phyloP scores from a whole-genome alignment of 1,284 basidiomycete genomes.

The Cystobasidiaceae sp. region DNA sequence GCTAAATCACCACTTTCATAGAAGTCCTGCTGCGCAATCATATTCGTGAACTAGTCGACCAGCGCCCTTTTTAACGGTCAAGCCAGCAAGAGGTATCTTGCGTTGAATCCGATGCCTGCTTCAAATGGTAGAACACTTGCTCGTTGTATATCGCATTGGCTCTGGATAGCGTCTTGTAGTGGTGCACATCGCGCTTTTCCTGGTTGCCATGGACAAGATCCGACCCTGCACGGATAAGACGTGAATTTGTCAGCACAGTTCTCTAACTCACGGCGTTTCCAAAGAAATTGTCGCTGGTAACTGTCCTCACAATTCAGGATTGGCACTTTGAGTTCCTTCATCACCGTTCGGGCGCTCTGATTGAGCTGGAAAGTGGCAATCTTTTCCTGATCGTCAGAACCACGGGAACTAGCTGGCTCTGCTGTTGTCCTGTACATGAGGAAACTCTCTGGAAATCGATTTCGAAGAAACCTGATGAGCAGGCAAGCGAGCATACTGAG shows the following conservation, averaged over 20 bases:
- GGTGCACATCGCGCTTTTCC: conserved; percentile 13
- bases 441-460: neutral
- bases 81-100: conserved; percentile 24
- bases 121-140: conserved; percentile 8
- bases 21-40: neutral
- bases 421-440: conserved; percentile 26
- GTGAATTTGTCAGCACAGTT: neutral
- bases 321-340: conserved; percentile 10
- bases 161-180: conserved; percentile 12
- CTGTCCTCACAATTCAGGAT: conserved; percentile 12
- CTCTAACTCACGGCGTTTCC: neutral
- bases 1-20: neutral
- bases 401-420: neutral
- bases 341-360: conserved; percentile 17
- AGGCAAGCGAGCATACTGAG: neutral
- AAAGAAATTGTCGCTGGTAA: neutral
- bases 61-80: neutral
- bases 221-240: neutral
- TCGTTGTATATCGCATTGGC: neutral
- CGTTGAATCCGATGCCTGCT: neutral
- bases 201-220: conserved; percentile 17
- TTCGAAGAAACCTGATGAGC: neutral
- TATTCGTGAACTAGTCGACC: no score
- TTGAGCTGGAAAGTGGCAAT: conserved; percentile 26
- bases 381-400: conserved; percentile 6